Evolutionary conservation across 257 asterid species (phyloP).

Genomic region (Thymus mandschuricus): DNA sequence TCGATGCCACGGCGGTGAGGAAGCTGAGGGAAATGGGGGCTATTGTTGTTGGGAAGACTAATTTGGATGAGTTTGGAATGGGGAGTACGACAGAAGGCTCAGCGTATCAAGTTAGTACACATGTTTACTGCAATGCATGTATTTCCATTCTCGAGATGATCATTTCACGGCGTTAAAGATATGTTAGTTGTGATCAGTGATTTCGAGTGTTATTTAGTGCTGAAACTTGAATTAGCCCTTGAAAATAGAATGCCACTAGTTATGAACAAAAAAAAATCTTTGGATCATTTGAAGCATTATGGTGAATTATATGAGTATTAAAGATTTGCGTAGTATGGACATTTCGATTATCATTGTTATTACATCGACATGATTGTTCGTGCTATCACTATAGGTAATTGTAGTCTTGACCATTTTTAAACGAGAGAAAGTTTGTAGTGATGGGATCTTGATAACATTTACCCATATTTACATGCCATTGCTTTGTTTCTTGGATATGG

Average conservation of each 20-base stretch:
- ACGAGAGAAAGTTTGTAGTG: not conserved
- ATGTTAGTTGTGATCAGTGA: constrained; percentile 3
- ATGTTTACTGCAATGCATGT: not conserved
- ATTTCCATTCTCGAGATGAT: not conserved
- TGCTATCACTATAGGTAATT: not conserved
- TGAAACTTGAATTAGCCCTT: not conserved
- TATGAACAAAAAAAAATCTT: not conserved
- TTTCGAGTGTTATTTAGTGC: not conserved
- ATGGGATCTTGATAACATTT: constrained; percentile 19
- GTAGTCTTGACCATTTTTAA: not conserved
- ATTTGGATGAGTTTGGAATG: constrained; percentile 99
- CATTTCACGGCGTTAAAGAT: not conserved
- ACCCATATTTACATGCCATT: constrained; percentile 8
- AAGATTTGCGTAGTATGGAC: not conserved
- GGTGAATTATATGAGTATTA: not conserved
- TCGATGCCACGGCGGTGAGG: constrained; percentile 87
- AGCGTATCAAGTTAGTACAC: constrained; percentile 67
- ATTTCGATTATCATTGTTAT: not conserved
- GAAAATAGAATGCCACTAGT: not conserved
- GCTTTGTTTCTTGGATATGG: constrained; percentile 18
- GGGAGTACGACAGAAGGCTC: constrained; percentile 96
- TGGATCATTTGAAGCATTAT: not conserved
- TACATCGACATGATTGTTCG: not conserved
- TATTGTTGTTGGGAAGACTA: constrained; percentile 86
- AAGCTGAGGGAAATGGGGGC: constrained; percentile 83